Conservation (phyloP, 1,284 basidiomycete genomes). For the Prillingera fragicola region DNA sequence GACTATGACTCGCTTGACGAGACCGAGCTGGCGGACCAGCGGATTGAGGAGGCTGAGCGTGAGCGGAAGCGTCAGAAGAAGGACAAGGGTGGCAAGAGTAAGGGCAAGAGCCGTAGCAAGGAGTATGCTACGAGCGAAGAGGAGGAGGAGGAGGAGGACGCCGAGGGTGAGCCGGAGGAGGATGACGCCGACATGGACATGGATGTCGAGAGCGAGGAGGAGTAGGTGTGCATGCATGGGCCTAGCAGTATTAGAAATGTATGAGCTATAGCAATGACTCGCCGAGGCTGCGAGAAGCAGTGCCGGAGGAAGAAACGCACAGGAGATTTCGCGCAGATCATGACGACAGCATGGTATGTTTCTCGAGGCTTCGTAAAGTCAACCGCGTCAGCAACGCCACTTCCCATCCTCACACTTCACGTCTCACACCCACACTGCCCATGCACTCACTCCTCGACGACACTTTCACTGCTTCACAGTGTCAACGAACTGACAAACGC, state of each 20-base stretch:
- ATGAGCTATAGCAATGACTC: too few relatives aligned
- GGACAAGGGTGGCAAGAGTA: slow-evolving; percentile 2
- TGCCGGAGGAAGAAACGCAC: too few relatives aligned
- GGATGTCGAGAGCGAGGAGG: slow-evolving; percentile 46
- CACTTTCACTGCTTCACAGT: too few relatives aligned
- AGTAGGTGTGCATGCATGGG: slow-evolving; percentile 10
- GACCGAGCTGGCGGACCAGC: slow-evolving; percentile 35
- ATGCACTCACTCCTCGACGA: too few relatives aligned
- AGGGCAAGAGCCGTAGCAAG: slow-evolving; percentile 11
- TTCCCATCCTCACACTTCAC: too few relatives aligned
- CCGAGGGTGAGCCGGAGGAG: slow-evolving; percentile 24
- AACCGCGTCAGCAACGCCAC: too few relatives aligned
- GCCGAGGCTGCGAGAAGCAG: too few relatives aligned
- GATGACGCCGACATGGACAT: slow-evolving; percentile 36
- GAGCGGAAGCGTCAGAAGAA: slow-evolving; percentile 25
- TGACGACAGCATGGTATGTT: too few relatives aligned
- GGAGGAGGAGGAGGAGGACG: slow-evolving; percentile 14
- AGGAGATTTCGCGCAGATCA: too few relatives aligned
- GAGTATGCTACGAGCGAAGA: slow-evolving; percentile 24
- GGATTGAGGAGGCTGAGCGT: slow-evolving; percentile 31
- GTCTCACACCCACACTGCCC: too few relatives aligned
- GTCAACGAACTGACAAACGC: too few relatives aligned
- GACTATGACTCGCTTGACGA: slow-evolving; percentile 28
- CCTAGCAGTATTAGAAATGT: background rate
- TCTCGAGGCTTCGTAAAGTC: too few relatives aligned